These are phyloP conservation scores for Domatiomyces globalis DNA, from an alignment of 2,329 filamentous ascomycete species.

Conservation along the genomic window DNA sequence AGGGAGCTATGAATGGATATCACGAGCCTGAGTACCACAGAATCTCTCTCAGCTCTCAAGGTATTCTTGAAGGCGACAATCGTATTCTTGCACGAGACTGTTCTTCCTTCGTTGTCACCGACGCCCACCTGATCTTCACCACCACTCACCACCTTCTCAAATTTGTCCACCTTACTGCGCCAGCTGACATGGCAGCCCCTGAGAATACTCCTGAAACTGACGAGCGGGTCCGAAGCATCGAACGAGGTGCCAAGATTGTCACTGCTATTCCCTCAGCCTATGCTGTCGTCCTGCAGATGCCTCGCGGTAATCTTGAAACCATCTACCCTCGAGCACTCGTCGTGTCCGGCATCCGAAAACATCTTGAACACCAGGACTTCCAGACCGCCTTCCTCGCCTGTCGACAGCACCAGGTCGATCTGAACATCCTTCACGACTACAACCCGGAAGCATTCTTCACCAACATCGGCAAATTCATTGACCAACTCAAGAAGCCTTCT, in stretches of 20 bases:
- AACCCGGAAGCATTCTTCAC: slow-evolving; percentile 71
- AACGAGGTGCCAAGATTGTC: slow-evolving; percentile 73
- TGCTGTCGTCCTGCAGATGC: slow-evolving; percentile 82
- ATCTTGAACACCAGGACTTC: slow-evolving; percentile 71
- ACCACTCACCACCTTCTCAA: slow-evolving; percentile 88
- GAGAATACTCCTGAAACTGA: slow-evolving; percentile 80
- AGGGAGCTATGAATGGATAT: slow-evolving; percentile 1
- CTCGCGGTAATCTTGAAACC: slow-evolving; percentile 86
- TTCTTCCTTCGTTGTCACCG: slow-evolving; percentile 75
- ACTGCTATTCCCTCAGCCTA: slow-evolving; percentile 82
- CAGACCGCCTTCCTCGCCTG: slow-evolving; percentile 73
- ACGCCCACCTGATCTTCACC: slow-evolving; percentile 75
- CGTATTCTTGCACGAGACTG: slow-evolving; percentile 67
- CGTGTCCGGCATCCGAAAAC: slow-evolving; percentile 69
- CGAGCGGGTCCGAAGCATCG: slow-evolving; percentile 81
- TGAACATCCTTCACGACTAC: slow-evolving; percentile 95
- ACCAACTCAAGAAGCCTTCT: slow-evolving; percentile 67
- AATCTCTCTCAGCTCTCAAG: slow-evolving; percentile 58
- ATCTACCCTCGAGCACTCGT: slow-evolving; percentile 89
- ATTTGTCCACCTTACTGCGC: slow-evolving; percentile 62
- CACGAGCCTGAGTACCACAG: slow-evolving; percentile 7
- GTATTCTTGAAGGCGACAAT: slow-evolving; percentile 64
- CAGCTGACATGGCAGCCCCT: slow-evolving; percentile 46
- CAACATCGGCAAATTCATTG: slow-evolving; percentile 61
- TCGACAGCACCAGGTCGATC: slow-evolving; percentile 84